phyloP scores from a whole-genome alignment of 1,284 basidiomycete genomes.

The Microbotryum intermedium region DNA sequence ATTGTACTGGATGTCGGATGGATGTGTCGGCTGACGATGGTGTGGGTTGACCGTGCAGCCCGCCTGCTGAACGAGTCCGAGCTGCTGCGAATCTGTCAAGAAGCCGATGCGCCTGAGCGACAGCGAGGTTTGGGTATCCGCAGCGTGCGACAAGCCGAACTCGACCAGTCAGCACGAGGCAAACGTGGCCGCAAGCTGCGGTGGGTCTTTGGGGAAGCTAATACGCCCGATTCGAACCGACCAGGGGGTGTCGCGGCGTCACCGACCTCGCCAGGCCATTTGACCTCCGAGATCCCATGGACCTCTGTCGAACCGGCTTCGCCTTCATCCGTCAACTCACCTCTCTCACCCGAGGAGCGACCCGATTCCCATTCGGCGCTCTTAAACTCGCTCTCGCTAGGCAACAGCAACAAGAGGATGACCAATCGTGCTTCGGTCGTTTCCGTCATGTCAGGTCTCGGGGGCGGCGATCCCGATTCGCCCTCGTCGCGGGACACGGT shows the following conservation, averaged over 20 bases:
- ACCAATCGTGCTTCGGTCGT: constrained; percentile 88
- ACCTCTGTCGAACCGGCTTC: constrained; percentile 32
- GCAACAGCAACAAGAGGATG: constrained; percentile 44
- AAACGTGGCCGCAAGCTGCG: constrained; percentile 42
- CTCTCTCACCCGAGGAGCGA: constrained; percentile 12
- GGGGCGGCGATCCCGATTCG: constrained; percentile 26
- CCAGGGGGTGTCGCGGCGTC: constrained; percentile 11
- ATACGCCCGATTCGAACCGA: constrained; percentile 7
- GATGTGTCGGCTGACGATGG: too few species aligned
- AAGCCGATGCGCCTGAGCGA: constrained; percentile 64
- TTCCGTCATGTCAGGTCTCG: constrained; percentile 67
- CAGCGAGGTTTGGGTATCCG: constrained; percentile 75
- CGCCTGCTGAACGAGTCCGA: constrained; percentile 73
- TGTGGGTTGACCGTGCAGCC: background rate
- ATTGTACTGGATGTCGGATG: too few species aligned
- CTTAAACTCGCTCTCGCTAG: too few species aligned
- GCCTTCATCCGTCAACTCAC: constrained; percentile 12
- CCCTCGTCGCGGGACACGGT: background rate
- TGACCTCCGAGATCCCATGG: constrained; percentile 29
- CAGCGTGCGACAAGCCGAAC: constrained; percentile 36
- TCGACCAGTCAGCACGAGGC: constrained; percentile 27
- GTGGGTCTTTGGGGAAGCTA: constrained; percentile 52
- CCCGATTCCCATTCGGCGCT: background rate
- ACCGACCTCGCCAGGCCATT: constrained; percentile 27
- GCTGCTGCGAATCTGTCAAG: constrained; percentile 75